These are phyloP conservation scores for Ustilago xerochloae DNA, from an alignment of 1,284 basidiomycete genomes.

Conservation along the genomic window DNA sequence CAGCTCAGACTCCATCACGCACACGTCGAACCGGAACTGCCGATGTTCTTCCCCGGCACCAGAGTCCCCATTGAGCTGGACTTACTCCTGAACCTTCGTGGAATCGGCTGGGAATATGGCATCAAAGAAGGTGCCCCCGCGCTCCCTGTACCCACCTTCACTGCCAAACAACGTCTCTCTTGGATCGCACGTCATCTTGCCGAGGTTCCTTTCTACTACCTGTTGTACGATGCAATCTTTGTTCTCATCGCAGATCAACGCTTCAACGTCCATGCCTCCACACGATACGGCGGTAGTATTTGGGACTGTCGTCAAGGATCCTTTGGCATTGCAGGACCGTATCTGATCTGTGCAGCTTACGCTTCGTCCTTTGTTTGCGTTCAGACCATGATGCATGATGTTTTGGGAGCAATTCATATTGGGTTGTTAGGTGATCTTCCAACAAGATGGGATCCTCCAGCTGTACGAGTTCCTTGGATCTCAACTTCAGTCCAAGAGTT, in stretches of 20 bases:
- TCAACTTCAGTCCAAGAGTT: constrained; percentile 28
- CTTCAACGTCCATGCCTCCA: constrained; percentile 19
- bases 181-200: constrained; percentile 14
- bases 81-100: constrained; percentile 36
- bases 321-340: constrained; percentile 28
- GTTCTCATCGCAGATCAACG: constrained; percentile 23
- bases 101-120: constrained; percentile 47
- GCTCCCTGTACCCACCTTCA: constrained; percentile 15
- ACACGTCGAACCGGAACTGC: constrained; percentile 2
- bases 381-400: constrained; percentile 9
- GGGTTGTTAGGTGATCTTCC: constrained; percentile 11
- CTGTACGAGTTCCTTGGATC: constrained; percentile 10
- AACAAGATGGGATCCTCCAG: constrained; percentile 30
- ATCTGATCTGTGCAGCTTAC: constrained; percentile 17
- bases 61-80: constrained; percentile 35
- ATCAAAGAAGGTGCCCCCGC: constrained; percentile 22
- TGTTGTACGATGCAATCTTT: constrained; percentile 21
- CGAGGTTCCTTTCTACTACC: background rate
- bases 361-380: constrained; percentile 5
- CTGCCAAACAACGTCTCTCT: background rate
- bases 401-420: constrained; percentile 3
- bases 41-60: constrained; percentile 36
- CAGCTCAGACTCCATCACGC: background rate
- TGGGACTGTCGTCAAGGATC: constrained; percentile 17
- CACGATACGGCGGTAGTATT: constrained; percentile 11